Evolutionary conservation across 176 grass and related monocot genomes (phyloP), one percentile per base, ranked within the genome.

Genomic region (Rhynchospora tenuis): DNA sequence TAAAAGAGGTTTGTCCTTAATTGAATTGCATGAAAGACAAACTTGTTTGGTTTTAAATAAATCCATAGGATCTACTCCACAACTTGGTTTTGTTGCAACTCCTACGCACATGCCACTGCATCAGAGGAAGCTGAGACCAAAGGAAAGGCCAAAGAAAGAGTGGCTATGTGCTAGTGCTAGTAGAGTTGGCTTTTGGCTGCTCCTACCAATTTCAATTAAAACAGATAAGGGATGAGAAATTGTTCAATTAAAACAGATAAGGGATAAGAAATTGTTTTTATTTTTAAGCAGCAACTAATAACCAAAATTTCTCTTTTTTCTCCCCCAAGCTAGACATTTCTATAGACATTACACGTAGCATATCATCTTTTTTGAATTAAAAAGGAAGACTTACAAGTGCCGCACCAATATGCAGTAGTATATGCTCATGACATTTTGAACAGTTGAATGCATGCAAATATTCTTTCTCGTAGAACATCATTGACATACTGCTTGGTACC

Each of bases 71-170:
- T 82, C 22, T 26, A 61, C 10, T 82, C 58, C 56, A 54, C 59
- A 82, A 33, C n/a, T 45, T 24, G 58, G 56, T 46, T 38, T 64
- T 82, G 59, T 61, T 64, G 62, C 80, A 64, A 17, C 29, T 81
- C 78, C 80, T 82, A 82, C 60, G 62, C 59, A 82, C 24, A 82
- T 82, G 80, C 80, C 80, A 82, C 80, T 82, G 42, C 80, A 60
- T 61, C 14, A 43, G 29, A 48, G 59, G 7, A 3, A 66, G 23
- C 31, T 64, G 44, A 50, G 14, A 82, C 60, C 80, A 52, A 52
- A 82, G 26, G 42, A 82, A 66, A 65, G 45, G 31, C 27, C 79
- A 81, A 64, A 13, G 57, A 46, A 72, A 72, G 68, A 47, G 16
- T 56, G 45, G 44, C 73, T 78, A 78, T 28, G 15, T 24, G 24